Conservation (phyloP, 495 filamentous ascomycete species). For the Acidomyces sp. region DNA sequence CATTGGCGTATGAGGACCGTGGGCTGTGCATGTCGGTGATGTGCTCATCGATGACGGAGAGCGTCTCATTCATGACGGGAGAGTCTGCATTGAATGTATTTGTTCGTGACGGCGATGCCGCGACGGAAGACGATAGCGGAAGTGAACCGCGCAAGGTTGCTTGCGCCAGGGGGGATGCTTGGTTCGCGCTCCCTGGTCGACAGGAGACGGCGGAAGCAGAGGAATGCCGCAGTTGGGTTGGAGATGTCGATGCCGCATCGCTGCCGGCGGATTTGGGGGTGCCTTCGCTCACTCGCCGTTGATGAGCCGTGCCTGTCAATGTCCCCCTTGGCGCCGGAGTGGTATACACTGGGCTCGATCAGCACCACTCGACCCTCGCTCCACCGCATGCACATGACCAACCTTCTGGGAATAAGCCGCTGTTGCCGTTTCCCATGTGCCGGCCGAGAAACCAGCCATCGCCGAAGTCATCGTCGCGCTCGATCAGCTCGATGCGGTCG, state of each 20-base stretch:
- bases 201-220: constrained; percentile 28
- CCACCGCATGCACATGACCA: constrained; percentile 5
- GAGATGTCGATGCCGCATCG: background rate
- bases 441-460: constrained; percentile 96
- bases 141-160: constrained; percentile 6
- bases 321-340: constrained; percentile 27
- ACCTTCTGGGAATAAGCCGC: constrained; percentile 86
- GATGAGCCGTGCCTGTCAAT: constrained; percentile 16
- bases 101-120: background rate
- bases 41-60: constrained; percentile 96
- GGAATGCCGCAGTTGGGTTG: constrained; percentile 5
- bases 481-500: constrained; percentile 80
- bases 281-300: constrained; percentile 18
- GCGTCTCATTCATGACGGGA: constrained; percentile 88
- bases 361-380: background rate
- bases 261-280: constrained; percentile 7
- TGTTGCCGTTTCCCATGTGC: constrained; percentile 59
- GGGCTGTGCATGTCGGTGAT: constrained; percentile 86
- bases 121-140: constrained; percentile 26
- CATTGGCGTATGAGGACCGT: constrained; percentile 41
- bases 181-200: constrained; percentile 14
- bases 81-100: constrained; percentile 26
- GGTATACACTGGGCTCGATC: constrained; percentile 27
- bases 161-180: constrained; percentile 11
- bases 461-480: constrained; percentile 92